phyloP scores from a whole-genome alignment of 495 filamentous ascomycete species.

The Alectoria sarmentosa region DNA sequence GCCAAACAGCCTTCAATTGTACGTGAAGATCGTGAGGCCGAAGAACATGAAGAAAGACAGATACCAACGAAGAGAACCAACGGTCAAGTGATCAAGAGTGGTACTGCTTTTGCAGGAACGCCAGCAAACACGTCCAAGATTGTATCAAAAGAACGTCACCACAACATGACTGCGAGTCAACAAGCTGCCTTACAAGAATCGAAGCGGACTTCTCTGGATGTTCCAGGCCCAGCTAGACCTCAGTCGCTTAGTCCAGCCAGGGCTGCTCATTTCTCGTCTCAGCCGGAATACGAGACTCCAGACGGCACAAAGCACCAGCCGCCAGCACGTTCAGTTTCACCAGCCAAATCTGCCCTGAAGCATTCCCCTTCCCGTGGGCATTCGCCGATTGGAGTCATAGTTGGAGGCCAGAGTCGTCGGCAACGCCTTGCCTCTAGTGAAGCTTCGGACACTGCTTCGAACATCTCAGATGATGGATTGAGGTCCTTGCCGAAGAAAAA shows the following conservation, averaged over 20 bases:
- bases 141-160: constrained; percentile 20
- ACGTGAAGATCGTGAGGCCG: constrained; percentile 52
- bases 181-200: constrained; percentile 18
- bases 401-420: constrained; percentile 20
- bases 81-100: constrained; percentile 8
- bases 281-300: constrained; percentile 44
- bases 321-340: constrained; percentile 72
- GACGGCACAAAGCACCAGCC: constrained; percentile 60
- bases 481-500: constrained; percentile 44
- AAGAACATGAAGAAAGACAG: constrained; percentile 33
- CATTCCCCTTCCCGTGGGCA: constrained; percentile 48
- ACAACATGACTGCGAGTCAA: constrained; percentile 27
- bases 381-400: constrained; percentile 36
- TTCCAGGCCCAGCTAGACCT: constrained; percentile 26
- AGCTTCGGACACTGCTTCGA: constrained; percentile 51
- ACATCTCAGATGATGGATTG: constrained; percentile 52
- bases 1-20: constrained; percentile 56
- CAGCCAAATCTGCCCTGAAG: constrained; percentile 82
- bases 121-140: constrained; percentile 21
- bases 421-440: constrained; percentile 47
- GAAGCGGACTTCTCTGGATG: constrained; percentile 21
- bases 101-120: constrained; percentile 9
- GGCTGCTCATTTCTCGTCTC: constrained; percentile 65
- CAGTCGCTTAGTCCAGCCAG: constrained; percentile 56
- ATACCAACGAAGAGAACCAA: constrained; percentile 18